Evolutionary conservation across 208 protist genomes (phyloP), one percentile per base, ranked within the genome.

Genomic region (Angomonas deanei): DNA sequence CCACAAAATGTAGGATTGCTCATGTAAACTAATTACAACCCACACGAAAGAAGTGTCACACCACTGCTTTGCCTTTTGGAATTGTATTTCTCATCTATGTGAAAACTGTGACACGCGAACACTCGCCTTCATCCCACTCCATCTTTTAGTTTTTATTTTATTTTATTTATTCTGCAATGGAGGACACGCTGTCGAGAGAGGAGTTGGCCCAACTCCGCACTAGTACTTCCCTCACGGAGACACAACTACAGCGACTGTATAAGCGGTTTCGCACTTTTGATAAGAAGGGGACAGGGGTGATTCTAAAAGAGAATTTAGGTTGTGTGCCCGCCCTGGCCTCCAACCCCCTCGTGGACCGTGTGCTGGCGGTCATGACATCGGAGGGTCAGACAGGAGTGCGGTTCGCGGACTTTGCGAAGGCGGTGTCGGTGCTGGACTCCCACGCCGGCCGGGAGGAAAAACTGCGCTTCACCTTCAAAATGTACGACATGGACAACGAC

Each of bases 401-500:
- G 66, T 97, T 97, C 62, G 46, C 61, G 1, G 84, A 92, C 42
- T 93, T 97, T 74, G 86, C 90, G 5, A 78, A 79, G 39, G 86
- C 88, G 1, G 69, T 97, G 28, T 74, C 88, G 13, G 74, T 97
- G 2, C 79, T 97, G 33, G 91, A 86, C 0, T 79, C 84, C 0
- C 69, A 91, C 23, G 65, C 81, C 1, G 76, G 76, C 10, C 90
- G 92, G 68, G 62, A 78, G 38, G 84, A 88, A 36, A 96, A 96
- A 55, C 65, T 97, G 11, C 85, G 71, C 31, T 96, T 98, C 66
- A 87, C 88, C 26, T 98, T 94, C 70, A 93, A 92, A 61, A 93
- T 98, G 72, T 98, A 98, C 68, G 96, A 98, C 76, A 84, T 97
- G 23, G 93, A 98, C 69, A 81, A 83, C 26, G 96, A 98, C 64